These are phyloP conservation scores for Thuidium tamariscinum DNA, from an alignment of 225 moss, liverwort and hornwort species.

Conservation along the genomic window DNA sequence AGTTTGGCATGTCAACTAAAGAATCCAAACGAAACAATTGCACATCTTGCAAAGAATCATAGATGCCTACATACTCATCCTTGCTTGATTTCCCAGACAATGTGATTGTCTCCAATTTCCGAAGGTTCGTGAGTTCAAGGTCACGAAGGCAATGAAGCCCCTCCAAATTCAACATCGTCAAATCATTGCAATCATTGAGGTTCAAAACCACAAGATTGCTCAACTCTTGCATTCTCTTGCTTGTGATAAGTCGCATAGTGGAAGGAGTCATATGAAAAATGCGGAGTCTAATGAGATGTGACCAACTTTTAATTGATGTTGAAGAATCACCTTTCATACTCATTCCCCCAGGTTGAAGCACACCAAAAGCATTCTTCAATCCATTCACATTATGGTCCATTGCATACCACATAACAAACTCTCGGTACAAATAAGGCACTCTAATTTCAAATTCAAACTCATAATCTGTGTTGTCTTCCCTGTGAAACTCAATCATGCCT, in stretches of 20 bases:
- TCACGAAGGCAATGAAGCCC: background rate
- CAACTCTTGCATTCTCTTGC: background rate
- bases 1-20: background rate
- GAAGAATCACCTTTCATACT: background rate
- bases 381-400: background rate
- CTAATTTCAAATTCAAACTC: accelerated
- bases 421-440: background rate
- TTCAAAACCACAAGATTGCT: background rate
- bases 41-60: background rate
- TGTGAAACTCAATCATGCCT: background rate
- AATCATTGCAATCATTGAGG: accelerated
- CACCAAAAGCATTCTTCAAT: background rate
- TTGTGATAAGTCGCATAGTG: background rate
- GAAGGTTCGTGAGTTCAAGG: accelerated
- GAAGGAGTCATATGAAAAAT: background rate
- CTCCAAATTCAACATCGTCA: background rate
- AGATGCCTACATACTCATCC: background rate
- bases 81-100: background rate
- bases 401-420: background rate
- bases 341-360: background rate
- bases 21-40: accelerated
- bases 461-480: accelerated
- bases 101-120: background rate
- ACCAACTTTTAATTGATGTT: background rate
- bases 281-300: background rate